Evolutionary conservation across 2,329 filamentous ascomycete species (phyloP).

Genomic region (Alternaria dauci): DNA sequence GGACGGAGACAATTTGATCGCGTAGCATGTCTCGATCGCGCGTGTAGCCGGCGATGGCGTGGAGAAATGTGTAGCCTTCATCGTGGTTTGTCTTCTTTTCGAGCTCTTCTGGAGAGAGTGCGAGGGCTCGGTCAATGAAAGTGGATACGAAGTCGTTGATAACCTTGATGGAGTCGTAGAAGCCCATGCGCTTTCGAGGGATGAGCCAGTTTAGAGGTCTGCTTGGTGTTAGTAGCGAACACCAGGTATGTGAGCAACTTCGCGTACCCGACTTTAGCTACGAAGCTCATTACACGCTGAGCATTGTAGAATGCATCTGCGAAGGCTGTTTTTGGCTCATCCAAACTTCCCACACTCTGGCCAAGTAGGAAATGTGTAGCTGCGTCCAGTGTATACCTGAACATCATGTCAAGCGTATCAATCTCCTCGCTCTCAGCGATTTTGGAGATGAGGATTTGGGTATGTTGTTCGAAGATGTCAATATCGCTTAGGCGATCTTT

Average conservation of each 20-base stretch:
- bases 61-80: slow-evolving; percentile 81
- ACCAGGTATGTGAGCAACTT: neutral
- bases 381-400: slow-evolving; percentile 78
- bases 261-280: slow-evolving; percentile 68
- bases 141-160: slow-evolving; percentile 80
- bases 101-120: slow-evolving; percentile 74
- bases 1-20: slow-evolving; percentile 76
- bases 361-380: slow-evolving; percentile 89
- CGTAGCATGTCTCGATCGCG: slow-evolving; percentile 73
- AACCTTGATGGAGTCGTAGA: slow-evolving; percentile 69
- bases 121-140: slow-evolving; percentile 78
- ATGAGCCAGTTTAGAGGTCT: slow-evolving; percentile 69
- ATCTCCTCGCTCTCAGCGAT: slow-evolving; percentile 65
- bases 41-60: slow-evolving; percentile 83
- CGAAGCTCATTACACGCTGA: slow-evolving; percentile 74
- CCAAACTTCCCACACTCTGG: slow-evolving; percentile 70
- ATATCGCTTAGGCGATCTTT: slow-evolving; percentile 85
- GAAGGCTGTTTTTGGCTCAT: slow-evolving; percentile 70
- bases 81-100: slow-evolving; percentile 76
- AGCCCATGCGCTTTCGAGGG: slow-evolving; percentile 67
- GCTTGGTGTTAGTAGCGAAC: slow-evolving; percentile 8
- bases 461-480: slow-evolving; percentile 80
- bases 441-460: slow-evolving; percentile 74
- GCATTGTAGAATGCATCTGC: slow-evolving; percentile 84
- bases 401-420: slow-evolving; percentile 80